Evolutionary conservation across 176 grass and related monocot species (phyloP).

Genomic region (Oryza officinalis): DNA sequence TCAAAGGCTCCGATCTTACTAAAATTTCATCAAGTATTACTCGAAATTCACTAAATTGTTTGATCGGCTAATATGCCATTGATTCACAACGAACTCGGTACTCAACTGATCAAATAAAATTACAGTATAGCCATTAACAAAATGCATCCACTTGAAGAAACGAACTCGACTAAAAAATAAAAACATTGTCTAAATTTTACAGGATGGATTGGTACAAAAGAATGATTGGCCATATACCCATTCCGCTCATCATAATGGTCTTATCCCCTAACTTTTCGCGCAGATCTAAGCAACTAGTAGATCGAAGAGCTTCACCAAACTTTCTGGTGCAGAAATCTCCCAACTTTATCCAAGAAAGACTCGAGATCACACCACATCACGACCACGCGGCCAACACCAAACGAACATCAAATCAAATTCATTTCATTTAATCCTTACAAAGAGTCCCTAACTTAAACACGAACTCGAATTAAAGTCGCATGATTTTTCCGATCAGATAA

Average conservation of each 20-base stretch:
- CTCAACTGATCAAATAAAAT: background rate
- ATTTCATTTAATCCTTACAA: background rate
- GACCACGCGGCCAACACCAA: background rate
- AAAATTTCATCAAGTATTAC: background rate
- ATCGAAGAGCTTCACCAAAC: background rate
- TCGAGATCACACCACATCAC: background rate
- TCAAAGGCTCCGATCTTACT: background rate
- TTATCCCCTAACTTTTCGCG: background rate
- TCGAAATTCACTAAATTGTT: background rate
- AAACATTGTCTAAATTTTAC: background rate
- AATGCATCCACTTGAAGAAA: background rate
- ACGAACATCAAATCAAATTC: background rate
- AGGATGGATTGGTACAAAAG: background rate
- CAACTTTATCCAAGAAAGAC: background rate
- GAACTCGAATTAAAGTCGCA: background rate
- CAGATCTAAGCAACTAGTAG: slow-evolving; percentile 29
- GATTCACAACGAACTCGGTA: background rate
- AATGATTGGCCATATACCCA: background rate
- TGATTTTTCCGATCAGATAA: background rate
- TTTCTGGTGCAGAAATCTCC: background rate
- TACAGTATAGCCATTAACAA: background rate
- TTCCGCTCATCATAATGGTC: background rate
- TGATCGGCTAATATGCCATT: background rate
- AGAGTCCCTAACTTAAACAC: background rate
- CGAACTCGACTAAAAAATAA: background rate